Conservation (phyloP, 2,329 filamentous ascomycete genomes). For the Colletotrichum eleusines region DNA sequence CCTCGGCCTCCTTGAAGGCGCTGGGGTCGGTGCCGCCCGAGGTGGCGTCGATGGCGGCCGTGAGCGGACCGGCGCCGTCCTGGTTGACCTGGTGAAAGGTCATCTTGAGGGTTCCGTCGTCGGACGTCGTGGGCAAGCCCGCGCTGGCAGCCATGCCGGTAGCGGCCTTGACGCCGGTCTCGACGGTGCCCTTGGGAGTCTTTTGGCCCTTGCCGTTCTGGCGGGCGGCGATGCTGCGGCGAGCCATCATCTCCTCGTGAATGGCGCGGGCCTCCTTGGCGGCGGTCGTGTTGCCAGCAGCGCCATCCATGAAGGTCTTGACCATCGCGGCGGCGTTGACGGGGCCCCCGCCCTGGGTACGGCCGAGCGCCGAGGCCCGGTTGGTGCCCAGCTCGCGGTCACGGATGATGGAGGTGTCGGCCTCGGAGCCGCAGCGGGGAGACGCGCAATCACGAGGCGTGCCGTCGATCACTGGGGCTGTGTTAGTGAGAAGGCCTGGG, state of each 20-base stretch:
- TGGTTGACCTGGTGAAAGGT: conserved; percentile 79
- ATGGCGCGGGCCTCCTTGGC: conserved; percentile 55
- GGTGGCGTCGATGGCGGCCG: conserved; percentile 69
- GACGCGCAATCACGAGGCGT: conserved; percentile 75
- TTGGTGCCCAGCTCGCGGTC: conserved; percentile 66
- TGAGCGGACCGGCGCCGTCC: conserved; percentile 74
- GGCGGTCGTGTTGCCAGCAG: conserved; percentile 52
- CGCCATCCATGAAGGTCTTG: conserved; percentile 67
- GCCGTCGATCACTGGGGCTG: conserved; percentile 67
- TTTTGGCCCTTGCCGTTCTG: conserved; percentile 40
- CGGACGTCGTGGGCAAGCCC: conserved; percentile 74
- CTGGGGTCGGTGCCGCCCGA: conserved; percentile 70
- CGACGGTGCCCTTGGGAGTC: conserved; percentile 49
- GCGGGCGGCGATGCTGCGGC: conserved; percentile 35
- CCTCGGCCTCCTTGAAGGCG: conserved; percentile 70
- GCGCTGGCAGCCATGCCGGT: conserved; percentile 73
- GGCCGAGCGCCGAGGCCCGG: conserved; percentile 69
- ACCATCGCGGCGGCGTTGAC: conserved; percentile 70
- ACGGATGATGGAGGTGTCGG: conserved; percentile 77
- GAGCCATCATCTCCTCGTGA: conserved; percentile 56
- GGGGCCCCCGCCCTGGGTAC: conserved; percentile 69
- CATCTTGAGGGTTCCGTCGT: conserved; percentile 74
- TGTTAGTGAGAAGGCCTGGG: conserved; percentile 1
- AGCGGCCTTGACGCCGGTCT: conserved; percentile 65
- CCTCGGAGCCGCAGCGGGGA: conserved; percentile 72